Conservation (phyloP, 192 early-diverging fungal genomes). For the Backusella circina region DNA sequence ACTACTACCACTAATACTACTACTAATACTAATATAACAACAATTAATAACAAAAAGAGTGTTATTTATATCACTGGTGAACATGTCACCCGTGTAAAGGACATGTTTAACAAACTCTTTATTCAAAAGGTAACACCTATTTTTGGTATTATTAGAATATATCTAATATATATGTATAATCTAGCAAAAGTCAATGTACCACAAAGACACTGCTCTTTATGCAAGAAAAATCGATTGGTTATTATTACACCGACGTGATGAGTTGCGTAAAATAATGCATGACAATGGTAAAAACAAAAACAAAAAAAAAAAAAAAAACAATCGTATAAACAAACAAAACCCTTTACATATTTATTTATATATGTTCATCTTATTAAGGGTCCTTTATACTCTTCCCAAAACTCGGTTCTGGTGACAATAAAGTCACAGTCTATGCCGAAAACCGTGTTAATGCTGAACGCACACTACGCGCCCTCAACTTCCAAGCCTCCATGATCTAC, state of each 20-base stretch:
- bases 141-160: no score
- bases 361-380: conserved; percentile 10
- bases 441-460: conserved; percentile 70
- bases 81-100: background rate
- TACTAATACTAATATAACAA: no score
- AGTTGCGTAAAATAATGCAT: conserved; percentile 65
- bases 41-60: background rate
- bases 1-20: background rate
- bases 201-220: conserved; percentile 38
- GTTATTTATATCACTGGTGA: background rate
- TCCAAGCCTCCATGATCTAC: conserved; percentile 33
- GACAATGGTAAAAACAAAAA: conserved; percentile 64
- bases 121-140: conserved; percentile 31
- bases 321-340: background rate
- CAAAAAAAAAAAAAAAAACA: no score
- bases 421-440: conserved; percentile 61
- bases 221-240: conserved; percentile 81
- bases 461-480: conserved; percentile 66
- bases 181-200: conserved; percentile 43
- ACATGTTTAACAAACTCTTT: background rate
- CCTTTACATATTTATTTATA: background rate
- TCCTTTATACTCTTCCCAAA: conserved; percentile 57
- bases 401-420: conserved; percentile 49
- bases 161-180: no score
- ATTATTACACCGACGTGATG: conserved; percentile 56